Evolutionary conservation across 495 filamentous ascomycete species (phyloP).

Genomic region (Penicillium angulare): DNA sequence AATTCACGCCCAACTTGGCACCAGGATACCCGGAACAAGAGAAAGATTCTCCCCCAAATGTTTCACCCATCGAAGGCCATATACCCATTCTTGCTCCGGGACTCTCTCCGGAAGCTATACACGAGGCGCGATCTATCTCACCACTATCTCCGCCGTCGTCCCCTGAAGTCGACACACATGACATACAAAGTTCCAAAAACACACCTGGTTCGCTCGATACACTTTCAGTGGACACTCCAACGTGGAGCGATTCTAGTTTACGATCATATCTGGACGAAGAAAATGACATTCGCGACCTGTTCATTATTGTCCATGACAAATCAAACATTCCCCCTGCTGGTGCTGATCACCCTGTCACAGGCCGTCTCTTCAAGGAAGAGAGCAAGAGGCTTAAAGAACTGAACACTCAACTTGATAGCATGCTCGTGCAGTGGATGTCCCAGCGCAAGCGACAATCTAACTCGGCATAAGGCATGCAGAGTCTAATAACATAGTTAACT

Average conservation of each 20-base stretch:
- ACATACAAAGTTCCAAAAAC: slow-evolving; percentile 29
- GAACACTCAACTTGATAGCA: slow-evolving; percentile 76
- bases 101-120: slow-evolving; percentile 63
- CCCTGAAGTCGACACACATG: slow-evolving; percentile 55
- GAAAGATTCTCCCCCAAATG: slow-evolving; percentile 72
- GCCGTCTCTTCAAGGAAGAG: slow-evolving; percentile 78
- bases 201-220: slow-evolving; percentile 43
- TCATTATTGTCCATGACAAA: slow-evolving; percentile 90
- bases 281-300: slow-evolving; percentile 85
- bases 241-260: slow-evolving; percentile 84
- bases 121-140: slow-evolving; percentile 57
- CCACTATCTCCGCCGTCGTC: slow-evolving; percentile 64
- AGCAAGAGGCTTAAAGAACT: slow-evolving; percentile 79
- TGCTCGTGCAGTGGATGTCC: slow-evolving; percentile 80
- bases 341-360: slow-evolving; percentile 80
- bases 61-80: slow-evolving; percentile 51
- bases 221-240: slow-evolving; percentile 38
- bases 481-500: slow-evolving; percentile 15
- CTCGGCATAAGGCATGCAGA: slow-evolving; percentile 13
- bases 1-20: slow-evolving; percentile 42
- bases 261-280: slow-evolving; percentile 89
- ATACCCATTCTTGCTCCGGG: slow-evolving; percentile 47
- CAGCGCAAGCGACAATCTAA: slow-evolving; percentile 44
- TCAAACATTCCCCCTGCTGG: slow-evolving; percentile 71
- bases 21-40: slow-evolving; percentile 25